Evolutionary conservation across 1,139 yeast genomes (phyloP), one percentile per base, ranked within the genome.

Genomic region (Taiozyma onychis): DNA sequence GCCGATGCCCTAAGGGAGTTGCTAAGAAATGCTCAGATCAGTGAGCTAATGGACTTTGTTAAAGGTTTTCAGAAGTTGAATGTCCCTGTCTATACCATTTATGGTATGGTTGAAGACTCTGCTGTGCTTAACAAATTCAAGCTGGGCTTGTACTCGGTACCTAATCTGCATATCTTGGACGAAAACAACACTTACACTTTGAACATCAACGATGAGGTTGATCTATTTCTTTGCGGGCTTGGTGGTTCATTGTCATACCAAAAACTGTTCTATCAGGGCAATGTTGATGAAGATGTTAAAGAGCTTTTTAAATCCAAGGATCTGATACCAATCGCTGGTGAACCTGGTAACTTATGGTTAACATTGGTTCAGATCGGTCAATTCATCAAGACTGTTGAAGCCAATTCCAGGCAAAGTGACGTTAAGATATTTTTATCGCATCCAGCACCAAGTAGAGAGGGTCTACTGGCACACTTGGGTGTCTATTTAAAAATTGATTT

Each of bases 91-190:
- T 87, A 87, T 66, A 81, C 91, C 6, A 80, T 85, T 18, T 83
- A 79, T 61, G 95, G 95, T 0, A 85, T 87, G 57, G 74, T 84
- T 49, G 95, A 87, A 63, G 95, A 87, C 62, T 80, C 88, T 2
- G 65, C 73, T 10, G 85, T 87, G 22, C 69, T 87, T 44, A 78
- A 81, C 56, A 79, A 78, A 66, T 77, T 87, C 63, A 76, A 82
- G 49, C 65, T 71, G 46, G 85, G 85, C 11, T 69, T 72, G 16
- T 76, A 79, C 54, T 53, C 54, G 3, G 74, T 87, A 5, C 78
- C 80, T 13, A 86, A 87, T 61, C 67, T 87, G 51, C 68, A 71
- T 59, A 65, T 87, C 9, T 72, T 87, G 44, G 91, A 85, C 63
- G 91, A 86, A 60, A 68, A 70, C 42, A 68, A 68, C 39, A 63